A percentile compares a stretch with the other conserved stretches of the same genome.
Conservation (phyloP, 352 stramenopile species). For the Phytophthora syringae region DNA sequence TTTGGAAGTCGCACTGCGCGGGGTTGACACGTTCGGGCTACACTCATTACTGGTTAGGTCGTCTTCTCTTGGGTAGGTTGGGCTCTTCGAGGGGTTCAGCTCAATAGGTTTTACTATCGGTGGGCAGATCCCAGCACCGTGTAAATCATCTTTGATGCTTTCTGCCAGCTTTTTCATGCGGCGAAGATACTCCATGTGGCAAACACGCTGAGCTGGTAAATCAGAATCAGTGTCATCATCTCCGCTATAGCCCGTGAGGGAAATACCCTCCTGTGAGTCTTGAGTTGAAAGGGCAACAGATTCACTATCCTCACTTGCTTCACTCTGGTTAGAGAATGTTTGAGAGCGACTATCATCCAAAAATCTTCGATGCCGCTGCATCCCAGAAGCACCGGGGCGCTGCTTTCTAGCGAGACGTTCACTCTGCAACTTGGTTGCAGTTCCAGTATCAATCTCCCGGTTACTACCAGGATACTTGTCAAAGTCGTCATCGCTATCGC, state of each 20-base stretch:
- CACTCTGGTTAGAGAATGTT: constrained; percentile 5
- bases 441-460: not conserved
- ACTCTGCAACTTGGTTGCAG: not conserved
- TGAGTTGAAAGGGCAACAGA: constrained; percentile 4
- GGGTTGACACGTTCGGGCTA: constrained; percentile 21
- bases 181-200: constrained; percentile 76
- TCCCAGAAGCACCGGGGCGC: not conserved
- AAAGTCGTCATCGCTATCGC: constrained; percentile 39
- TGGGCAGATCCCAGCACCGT: constrained; percentile 13
- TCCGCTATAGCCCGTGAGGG: constrained; percentile 26
- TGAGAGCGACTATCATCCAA: constrained; percentile 38
- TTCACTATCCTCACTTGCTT: constrained; percentile 16
- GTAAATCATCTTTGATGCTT: constrained; percentile 67
- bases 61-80: not conserved
- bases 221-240: constrained; percentile 46
- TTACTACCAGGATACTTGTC: constrained; percentile 24
- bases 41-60: not conserved
- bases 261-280: constrained; percentile 7
- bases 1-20: constrained; percentile 37
- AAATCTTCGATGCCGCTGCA: constrained; percentile 31
- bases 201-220: constrained; percentile 57
- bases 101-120: constrained; percentile 3
- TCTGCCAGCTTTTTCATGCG: constrained; percentile 73
- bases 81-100: constrained; percentile 2
- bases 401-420: not conserved